A percentile compares a stretch with the other conserved stretches of the same genome.
Conservation (phyloP, 1,139 yeast species). For the Blastobotrys elegans region DNA sequence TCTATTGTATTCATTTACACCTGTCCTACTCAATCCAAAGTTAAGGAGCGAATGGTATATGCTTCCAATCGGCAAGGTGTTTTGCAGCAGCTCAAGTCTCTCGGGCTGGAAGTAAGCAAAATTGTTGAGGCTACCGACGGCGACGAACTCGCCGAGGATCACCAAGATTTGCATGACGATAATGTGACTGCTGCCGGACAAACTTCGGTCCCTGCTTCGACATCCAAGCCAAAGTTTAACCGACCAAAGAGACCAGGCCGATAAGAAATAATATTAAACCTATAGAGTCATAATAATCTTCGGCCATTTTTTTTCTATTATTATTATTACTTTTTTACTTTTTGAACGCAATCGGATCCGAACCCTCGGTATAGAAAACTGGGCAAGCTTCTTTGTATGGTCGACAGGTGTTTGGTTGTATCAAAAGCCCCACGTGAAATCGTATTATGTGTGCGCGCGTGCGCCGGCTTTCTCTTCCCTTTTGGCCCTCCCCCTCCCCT, state of each 20-base stretch:
- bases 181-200: conserved; percentile 1
- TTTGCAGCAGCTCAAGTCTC: conserved; percentile 9
- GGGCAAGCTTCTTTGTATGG: too few species aligned
- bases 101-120: conserved; percentile 21
- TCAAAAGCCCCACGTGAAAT: too few species aligned
- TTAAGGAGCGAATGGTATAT: conserved; percentile 87
- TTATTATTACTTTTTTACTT: too few species aligned
- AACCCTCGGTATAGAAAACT: too few species aligned
- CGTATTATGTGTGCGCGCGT: too few species aligned
- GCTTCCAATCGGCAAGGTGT: conserved; percentile 79
- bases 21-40: conserved; percentile 87
- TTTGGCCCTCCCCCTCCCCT: too few species aligned
- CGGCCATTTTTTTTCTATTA: background rate
- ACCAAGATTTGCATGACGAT: background rate
- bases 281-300: too few species aligned
- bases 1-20: conserved; percentile 60
- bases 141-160: conserved; percentile 23
- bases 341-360: background rate
- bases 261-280: conserved; percentile 13
- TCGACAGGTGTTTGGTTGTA: too few species aligned
- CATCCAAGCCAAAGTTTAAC: conserved; percentile 23
- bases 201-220: conserved; percentile 1
- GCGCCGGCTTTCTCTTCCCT: too few species aligned
- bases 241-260: conserved; percentile 38
- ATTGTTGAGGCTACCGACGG: conserved; percentile 33